Conservation (phyloP, 1,284 basidiomycete genomes). For the Thecaphora thlaspeos region DNA sequence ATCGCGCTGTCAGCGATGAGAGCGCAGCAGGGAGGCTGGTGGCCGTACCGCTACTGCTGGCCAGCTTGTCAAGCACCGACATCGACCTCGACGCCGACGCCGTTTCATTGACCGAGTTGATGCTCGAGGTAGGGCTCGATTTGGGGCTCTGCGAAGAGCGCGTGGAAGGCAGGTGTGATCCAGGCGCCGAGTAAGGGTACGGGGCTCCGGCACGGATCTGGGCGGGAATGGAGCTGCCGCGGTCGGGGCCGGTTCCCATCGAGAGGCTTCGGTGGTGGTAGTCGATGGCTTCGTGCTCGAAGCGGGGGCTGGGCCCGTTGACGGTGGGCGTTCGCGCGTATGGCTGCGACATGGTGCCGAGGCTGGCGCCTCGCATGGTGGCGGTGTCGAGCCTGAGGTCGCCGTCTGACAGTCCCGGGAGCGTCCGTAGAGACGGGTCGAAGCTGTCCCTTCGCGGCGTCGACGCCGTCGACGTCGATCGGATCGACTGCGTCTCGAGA, state of each 20-base stretch:
- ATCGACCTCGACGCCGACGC: slow-evolving; percentile 8
- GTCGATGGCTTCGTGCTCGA: slow-evolving; percentile 5
- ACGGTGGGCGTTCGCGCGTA: background rate
- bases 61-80: slow-evolving; percentile 20
- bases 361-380: background rate
- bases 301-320: background rate
- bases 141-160: slow-evolving; percentile 38
- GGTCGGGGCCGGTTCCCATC: slow-evolving; percentile 15
- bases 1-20: slow-evolving; percentile 15
- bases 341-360: background rate
- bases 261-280: slow-evolving; percentile 28
- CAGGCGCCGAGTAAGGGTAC: slow-evolving; percentile 26
- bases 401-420: background rate
- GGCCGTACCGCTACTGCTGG: slow-evolving; percentile 8
- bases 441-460: background rate
- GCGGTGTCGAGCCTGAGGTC: background rate
- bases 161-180: slow-evolving; percentile 23
- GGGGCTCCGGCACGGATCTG: slow-evolving; percentile 4
- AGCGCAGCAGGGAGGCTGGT: slow-evolving; percentile 4
- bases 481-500: background rate
- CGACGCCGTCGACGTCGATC: background rate
- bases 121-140: slow-evolving; percentile 30
- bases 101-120: no score
- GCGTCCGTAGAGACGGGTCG: background rate
- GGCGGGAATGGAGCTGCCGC: slow-evolving; percentile 9